These are phyloP conservation scores for Quercus parvula DNA, from an alignment of 306 rosid species.

Conservation along the genomic window DNA sequence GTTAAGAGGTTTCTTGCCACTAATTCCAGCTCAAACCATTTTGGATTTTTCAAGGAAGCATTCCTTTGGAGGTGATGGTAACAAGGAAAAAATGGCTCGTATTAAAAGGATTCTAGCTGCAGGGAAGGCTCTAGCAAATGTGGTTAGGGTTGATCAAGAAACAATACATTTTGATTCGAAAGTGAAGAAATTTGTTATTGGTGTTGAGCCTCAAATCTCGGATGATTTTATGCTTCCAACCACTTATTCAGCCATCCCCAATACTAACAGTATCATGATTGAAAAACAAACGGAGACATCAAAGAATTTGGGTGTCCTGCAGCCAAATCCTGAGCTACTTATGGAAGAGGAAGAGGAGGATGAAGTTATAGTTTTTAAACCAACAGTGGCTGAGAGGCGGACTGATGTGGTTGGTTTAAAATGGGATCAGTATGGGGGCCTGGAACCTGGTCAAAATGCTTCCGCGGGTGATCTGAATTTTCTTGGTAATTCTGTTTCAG, in stretches of 20 bases:
- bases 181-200: conserved; percentile 62
- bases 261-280: conserved; percentile 31
- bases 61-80: conserved; percentile 65
- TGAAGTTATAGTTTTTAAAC: conserved; percentile 94
- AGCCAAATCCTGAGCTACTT: conserved; percentile 37
- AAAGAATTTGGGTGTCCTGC: conserved; percentile 28
- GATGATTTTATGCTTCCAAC: conserved; percentile 44
- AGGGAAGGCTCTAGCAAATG: conserved; percentile 71
- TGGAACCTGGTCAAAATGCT: conserved; percentile 36
- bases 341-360: conserved; percentile 86
- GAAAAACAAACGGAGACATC: conserved; percentile 42
- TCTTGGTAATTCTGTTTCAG: conserved; percentile 25
- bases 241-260: conserved; percentile 31
- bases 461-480: conserved; percentile 39
- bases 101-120: conserved; percentile 81
- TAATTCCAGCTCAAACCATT: conserved; percentile 85
- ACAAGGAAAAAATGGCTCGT: conserved; percentile 70
- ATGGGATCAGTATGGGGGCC: conserved; percentile 36
- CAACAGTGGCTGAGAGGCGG: conserved; percentile 66
- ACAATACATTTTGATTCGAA: conserved; percentile 56
- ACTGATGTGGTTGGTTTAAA: conserved; percentile 37
- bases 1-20: conserved; percentile 88
- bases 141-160: conserved; percentile 64
- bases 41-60: conserved; percentile 89
- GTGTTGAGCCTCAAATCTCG: conserved; percentile 46